Evolutionary conservation across 2,329 filamentous ascomycete genomes (phyloP).

Genomic region (Trichophyton simii): DNA sequence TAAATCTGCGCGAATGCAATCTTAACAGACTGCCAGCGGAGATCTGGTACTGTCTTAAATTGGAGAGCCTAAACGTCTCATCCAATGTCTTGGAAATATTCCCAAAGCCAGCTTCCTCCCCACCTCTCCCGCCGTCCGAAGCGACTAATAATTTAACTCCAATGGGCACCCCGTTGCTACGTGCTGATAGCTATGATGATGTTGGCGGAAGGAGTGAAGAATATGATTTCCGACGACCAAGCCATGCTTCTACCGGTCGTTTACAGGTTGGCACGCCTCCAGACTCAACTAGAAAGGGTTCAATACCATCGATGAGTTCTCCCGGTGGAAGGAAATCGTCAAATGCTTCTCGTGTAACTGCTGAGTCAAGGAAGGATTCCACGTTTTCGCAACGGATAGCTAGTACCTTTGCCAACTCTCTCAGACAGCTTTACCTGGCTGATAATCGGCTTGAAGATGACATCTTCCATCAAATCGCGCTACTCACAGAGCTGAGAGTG

Average conservation of each 20-base stretch:
- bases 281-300: constrained; percentile 58
- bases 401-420: constrained; percentile 76
- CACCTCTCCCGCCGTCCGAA: constrained; percentile 45
- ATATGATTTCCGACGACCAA: constrained; percentile 58
- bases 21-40: constrained; percentile 77
- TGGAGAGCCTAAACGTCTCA: constrained; percentile 88
- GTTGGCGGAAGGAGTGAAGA: constrained; percentile 50
- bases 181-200: constrained; percentile 66
- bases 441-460: constrained; percentile 93
- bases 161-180: constrained; percentile 30
- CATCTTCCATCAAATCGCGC: constrained; percentile 78
- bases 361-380: constrained; percentile 70
- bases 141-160: neutral
- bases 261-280: constrained; percentile 67
- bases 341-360: constrained; percentile 55
- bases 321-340: constrained; percentile 77
- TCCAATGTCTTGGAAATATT: constrained; percentile 88
- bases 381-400: constrained; percentile 65
- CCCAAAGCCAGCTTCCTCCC: constrained; percentile 61
- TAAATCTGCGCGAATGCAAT: constrained; percentile 91
- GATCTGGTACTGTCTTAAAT: constrained; percentile 84
- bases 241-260: constrained; percentile 65
- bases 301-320: constrained; percentile 67
- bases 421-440: constrained; percentile 74
- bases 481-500: constrained; percentile 70